Evolutionary conservation across 1,139 yeast species (phyloP), one percentile per base, ranked within the genome.

Genomic region (Nadsonia commutata): DNA sequence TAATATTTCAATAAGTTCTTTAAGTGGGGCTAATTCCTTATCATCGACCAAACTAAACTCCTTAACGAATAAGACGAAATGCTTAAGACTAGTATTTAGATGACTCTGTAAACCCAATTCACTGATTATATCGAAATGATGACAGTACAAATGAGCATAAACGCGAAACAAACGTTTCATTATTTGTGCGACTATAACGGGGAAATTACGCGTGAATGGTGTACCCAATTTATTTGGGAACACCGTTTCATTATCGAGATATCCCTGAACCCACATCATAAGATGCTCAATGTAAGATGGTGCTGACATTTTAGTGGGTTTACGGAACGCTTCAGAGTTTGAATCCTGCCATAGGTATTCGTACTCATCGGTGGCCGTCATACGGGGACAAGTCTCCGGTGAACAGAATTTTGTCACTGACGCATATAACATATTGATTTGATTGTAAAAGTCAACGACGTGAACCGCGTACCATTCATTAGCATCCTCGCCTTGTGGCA

Each of bases 401-500:
- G 96, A 84, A 60, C 99, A 90, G 56, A 90, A 88, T 63, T 86
- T 95, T 1, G 98, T 88, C 48, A 93, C 82, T 4, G 97, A 80
- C 11, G 97, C 96, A 56, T 90, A 90, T 6, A 90, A 68, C 98
- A 90, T 90, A 62, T 90, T 90, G 55, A 88, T 80, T 61, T 90
- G 99, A 59, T 88, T 88, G 65, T 83, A 90, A 58, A 90, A 90
- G 49, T 67, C 72, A 16, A 66, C 71, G 2, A 67, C 69, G 58
- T 90, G 95, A 17, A 88, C 94, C 0, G 98, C 98, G 44, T 90
- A 66, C 99, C 99, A 90, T 62, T 90, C 98, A 55, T 82, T 80
- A 43, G 78, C 58, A 56, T 85, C 94, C 60, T 90, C 98, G 49
- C 93, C 98, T 52, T 76, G 82, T 17, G 99, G 99, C 36, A 93